These are phyloP conservation scores for Hibiscus syriacus DNA, from an alignment of 345 rosid species.

Conservation along the genomic window DNA sequence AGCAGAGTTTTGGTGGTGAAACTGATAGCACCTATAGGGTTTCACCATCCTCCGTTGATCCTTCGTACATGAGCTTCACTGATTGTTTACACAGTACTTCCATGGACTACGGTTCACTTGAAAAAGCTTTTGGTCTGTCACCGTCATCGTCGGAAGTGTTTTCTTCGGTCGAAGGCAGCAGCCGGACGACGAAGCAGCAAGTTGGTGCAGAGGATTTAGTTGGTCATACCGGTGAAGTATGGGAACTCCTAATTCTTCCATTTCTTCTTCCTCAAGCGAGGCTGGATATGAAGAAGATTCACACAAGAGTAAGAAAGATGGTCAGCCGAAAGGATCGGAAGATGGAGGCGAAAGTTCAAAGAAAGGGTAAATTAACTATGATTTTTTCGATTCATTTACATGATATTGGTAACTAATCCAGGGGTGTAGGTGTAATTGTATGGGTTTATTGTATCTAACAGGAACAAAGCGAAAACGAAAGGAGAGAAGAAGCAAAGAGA, in stretches of 20 bases:
- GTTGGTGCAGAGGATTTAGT: constrained; percentile 18
- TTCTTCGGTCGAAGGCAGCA: constrained; percentile 34
- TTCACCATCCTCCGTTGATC: constrained; percentile 24
- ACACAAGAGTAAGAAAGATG: constrained; percentile 34
- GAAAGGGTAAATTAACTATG: constrained; percentile 31
- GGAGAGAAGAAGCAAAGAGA: constrained; percentile 54
- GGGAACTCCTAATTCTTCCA: constrained; percentile 38
- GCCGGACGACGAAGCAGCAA: constrained; percentile 13
- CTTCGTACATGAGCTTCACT: constrained; percentile 43
- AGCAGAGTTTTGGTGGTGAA: constrained; percentile 7
- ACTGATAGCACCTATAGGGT: constrained; percentile 10
- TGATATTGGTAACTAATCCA: not conserved
- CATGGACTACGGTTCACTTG: constrained; percentile 47
- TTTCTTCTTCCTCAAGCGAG: constrained; percentile 60
- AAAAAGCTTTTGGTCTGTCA: constrained; percentile 42
- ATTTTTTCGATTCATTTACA: not conserved
- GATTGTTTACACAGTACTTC: constrained; percentile 52
- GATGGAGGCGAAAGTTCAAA: constrained; percentile 44
- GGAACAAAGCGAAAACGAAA: constrained; percentile 50
- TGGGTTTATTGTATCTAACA: constrained; percentile 10
- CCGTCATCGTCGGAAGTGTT: constrained; percentile 45
- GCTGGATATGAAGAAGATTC: constrained; percentile 60
- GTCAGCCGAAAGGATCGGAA: constrained; percentile 23
- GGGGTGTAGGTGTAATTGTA: not conserved
- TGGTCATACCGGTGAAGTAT: constrained; percentile 22